Percentiles rank a stretch among this genome's conserved stretches.
Evolutionary conservation across 1,139 yeast species (phyloP).

Genomic region (Blastobotrys niveus): DNA sequence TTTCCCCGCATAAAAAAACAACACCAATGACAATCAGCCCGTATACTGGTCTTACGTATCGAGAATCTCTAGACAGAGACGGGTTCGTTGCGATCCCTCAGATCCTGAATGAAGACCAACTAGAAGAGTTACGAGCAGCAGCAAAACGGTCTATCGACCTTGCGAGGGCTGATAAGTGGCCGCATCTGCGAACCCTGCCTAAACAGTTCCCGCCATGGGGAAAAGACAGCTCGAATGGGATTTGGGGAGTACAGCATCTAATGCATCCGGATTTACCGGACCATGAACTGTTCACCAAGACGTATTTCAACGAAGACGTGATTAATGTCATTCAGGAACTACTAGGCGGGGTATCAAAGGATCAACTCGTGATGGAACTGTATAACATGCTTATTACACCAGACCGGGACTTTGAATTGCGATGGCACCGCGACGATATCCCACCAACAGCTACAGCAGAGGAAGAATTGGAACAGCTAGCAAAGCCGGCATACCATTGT

Average conservation of each 20-base stretch:
- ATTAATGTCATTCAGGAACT: constrained; percentile 13
- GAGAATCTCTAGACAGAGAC: constrained; percentile 18
- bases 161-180: constrained; percentile 50
- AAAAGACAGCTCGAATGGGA: constrained; percentile 48
- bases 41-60: constrained; percentile 8
- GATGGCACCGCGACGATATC: constrained; percentile 54
- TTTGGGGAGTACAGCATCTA: constrained; percentile 52
- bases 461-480: constrained; percentile 42
- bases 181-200: constrained; percentile 45
- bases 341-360: constrained; percentile 26
- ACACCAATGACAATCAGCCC: constrained; percentile 5
- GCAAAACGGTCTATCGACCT: constrained; percentile 41
- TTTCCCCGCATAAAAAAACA: background rate
- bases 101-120: constrained; percentile 42
- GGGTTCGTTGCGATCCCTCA: constrained; percentile 44
- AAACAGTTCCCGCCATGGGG: constrained; percentile 62
- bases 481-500: constrained; percentile 47
- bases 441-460: constrained; percentile 46
- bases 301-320: constrained; percentile 14
- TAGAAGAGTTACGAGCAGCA: constrained; percentile 38
- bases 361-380: constrained; percentile 46
- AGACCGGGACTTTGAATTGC: constrained; percentile 49
- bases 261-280: constrained; percentile 47
- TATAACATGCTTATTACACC: constrained; percentile 56
- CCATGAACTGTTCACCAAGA: constrained; percentile 15